These are phyloP conservation scores for Massariosphaeria phaeospora DNA, from an alignment of 495 filamentous ascomycete genomes.

Conservation along the genomic window DNA sequence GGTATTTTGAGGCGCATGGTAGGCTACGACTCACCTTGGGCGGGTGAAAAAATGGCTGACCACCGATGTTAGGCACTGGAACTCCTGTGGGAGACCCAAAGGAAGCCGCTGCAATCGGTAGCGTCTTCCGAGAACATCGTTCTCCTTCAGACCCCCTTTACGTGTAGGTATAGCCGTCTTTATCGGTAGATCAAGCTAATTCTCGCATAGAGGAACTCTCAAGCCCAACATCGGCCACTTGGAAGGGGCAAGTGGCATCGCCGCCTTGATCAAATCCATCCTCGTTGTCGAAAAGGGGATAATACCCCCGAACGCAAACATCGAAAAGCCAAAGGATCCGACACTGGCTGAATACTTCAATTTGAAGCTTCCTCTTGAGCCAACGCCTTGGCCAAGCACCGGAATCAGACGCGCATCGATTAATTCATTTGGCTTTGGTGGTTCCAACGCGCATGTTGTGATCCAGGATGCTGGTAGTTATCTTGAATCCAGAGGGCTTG, in stretches of 20 bases:
- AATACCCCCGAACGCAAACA: conserved; percentile 33
- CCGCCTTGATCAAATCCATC: conserved; percentile 39
- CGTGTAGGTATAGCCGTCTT: not conserved
- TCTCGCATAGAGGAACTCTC: not conserved
- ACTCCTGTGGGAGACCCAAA: conserved; percentile 48
- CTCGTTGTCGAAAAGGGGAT: conserved; percentile 36
- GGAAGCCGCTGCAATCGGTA: conserved; percentile 52
- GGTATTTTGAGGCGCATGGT: conserved; percentile 12
- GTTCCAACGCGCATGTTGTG: conserved; percentile 32
- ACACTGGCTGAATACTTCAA: not conserved
- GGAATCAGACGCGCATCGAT: conserved; percentile 30
- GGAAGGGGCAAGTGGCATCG: conserved; percentile 40
- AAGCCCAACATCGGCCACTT: conserved; percentile 41
- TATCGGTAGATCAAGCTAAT: not conserved
- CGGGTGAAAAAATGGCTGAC: not conserved
- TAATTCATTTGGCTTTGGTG: conserved; percentile 43
- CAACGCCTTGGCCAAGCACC: not conserved
- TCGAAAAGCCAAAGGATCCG: not conserved
- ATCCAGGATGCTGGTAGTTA: not conserved
- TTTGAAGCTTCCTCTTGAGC: not conserved
- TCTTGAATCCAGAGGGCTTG: no score
- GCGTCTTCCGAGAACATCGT: conserved; percentile 41
- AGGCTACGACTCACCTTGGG: not conserved
- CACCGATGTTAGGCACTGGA: not conserved
- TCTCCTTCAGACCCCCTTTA: conserved; percentile 13